phyloP scores from a whole-genome alignment of 208 protist genomes.

The Leishmania mexicana region DNA sequence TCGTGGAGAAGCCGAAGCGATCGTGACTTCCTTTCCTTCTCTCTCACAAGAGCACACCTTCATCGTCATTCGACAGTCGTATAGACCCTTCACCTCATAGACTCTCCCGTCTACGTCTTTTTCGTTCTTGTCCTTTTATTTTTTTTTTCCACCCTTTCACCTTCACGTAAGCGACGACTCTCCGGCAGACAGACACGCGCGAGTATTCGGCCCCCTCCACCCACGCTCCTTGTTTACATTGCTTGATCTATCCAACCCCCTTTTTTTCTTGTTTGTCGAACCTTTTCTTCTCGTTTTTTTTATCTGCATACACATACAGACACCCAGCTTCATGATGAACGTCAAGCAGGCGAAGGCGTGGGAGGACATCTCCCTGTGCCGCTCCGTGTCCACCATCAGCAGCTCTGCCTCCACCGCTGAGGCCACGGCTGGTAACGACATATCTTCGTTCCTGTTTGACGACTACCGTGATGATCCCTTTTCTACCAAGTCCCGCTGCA shows the following conservation, averaged over 20 bases:
- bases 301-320: background rate
- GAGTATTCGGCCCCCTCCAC: background rate
- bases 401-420: constrained; percentile 69
- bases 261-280: background rate
- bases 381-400: constrained; percentile 35
- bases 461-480: constrained; percentile 42
- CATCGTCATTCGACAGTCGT: background rate
- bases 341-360: constrained; percentile 5
- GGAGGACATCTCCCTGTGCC: constrained; percentile 29
- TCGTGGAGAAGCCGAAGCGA: background rate
- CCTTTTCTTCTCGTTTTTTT: background rate
- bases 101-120: background rate
- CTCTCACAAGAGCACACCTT: background rate
- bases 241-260: background rate
- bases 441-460: constrained; percentile 60
- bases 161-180: background rate
- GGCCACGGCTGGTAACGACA: constrained; percentile 70
- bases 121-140: background rate
- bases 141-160: background rate
- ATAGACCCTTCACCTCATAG: background rate
- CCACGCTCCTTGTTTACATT: background rate
- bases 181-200: background rate
- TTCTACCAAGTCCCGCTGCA: constrained; percentile 27
- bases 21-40: background rate
- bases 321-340: background rate